Evolutionary conservation across 345 rosid genomes (phyloP).

Genomic region (Stellera chamaejasme): DNA sequence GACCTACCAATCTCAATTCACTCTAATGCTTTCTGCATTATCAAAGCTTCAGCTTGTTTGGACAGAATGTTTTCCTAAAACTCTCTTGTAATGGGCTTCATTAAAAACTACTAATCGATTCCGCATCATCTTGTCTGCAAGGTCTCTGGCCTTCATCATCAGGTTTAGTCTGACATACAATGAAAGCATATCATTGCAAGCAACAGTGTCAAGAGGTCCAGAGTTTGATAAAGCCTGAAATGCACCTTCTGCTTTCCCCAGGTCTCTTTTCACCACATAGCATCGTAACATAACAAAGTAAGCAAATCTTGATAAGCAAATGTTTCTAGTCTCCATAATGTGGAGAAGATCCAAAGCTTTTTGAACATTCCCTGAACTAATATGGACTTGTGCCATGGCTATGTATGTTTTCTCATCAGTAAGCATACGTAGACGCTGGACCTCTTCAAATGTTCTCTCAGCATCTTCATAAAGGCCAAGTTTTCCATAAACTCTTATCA

Average conservation of each 20-base stretch:
- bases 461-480: conserved; percentile 86
- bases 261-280: conserved; percentile 49
- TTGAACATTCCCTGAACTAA: conserved; percentile 47
- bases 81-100: conserved; percentile 48
- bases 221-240: conserved; percentile 56
- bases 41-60: conserved; percentile 37
- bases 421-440: conserved; percentile 45
- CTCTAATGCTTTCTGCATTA: not conserved
- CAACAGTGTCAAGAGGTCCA: conserved; percentile 71
- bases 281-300: conserved; percentile 79
- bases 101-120: conserved; percentile 40
- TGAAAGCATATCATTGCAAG: conserved; percentile 72
- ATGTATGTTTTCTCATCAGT: conserved; percentile 78
- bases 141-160: conserved; percentile 46
- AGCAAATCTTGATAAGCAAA: conserved; percentile 71
- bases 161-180: conserved; percentile 44
- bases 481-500: conserved; percentile 84
- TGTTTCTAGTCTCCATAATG: conserved; percentile 57
- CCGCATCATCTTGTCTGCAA: conserved; percentile 43
- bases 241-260: conserved; percentile 65
- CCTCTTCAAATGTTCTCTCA: conserved; percentile 57
- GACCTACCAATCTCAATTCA: no score
- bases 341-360: conserved; percentile 57
- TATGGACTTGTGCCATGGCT: conserved; percentile 89
- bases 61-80: conserved; percentile 36